Conservation (phyloP, 768 basidiomycete species). For the Tricholoma matsutake region DNA sequence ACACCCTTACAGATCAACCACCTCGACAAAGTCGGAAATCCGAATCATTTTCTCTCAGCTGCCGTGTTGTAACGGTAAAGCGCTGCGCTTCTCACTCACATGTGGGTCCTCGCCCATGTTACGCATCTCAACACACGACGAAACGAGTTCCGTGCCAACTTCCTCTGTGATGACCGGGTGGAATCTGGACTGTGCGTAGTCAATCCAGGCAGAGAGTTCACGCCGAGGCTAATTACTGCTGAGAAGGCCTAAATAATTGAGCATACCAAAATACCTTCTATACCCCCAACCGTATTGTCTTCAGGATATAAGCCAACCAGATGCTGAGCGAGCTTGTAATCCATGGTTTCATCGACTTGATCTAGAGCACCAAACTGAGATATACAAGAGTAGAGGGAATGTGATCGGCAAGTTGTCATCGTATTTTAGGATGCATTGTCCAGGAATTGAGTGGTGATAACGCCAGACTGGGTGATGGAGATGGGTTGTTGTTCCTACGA, state of each 20-base stretch:
- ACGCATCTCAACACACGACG: constrained; percentile 91
- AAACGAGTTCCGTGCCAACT: constrained; percentile 81
- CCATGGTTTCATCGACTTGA: constrained; percentile 84
- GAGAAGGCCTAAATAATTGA: background rate
- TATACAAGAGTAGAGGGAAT: constrained; percentile 89
- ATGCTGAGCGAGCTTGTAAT: constrained; percentile 87
- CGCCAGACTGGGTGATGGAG: constrained; percentile 97
- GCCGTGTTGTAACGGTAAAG: constrained; percentile 93
- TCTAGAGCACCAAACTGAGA: constrained; percentile 99
- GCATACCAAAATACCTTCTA: constrained; percentile 72
- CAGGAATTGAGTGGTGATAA: constrained; percentile 97
- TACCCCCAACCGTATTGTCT: constrained; percentile 68
- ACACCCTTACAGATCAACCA: constrained; percentile 86
- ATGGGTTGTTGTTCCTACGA: constrained; percentile 97
- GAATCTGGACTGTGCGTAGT: constrained; percentile 83
- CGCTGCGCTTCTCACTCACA: constrained; percentile 76
- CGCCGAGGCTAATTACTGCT: constrained; percentile 65
- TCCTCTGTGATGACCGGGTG: constrained; percentile 84
- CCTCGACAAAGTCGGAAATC: constrained; percentile 81
- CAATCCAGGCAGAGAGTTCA: constrained; percentile 91
- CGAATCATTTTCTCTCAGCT: constrained; percentile 96
- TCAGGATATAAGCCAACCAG: constrained; percentile 92
- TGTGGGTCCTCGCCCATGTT: constrained; percentile 89
- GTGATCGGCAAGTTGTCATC: constrained; percentile 90
- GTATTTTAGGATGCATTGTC: constrained; percentile 94